A percentile compares a stretch with the other conserved stretches of the same genome.
phyloP scores from a whole-genome alignment of 306 rosid species.

The Boehmeria nivea region DNA sequence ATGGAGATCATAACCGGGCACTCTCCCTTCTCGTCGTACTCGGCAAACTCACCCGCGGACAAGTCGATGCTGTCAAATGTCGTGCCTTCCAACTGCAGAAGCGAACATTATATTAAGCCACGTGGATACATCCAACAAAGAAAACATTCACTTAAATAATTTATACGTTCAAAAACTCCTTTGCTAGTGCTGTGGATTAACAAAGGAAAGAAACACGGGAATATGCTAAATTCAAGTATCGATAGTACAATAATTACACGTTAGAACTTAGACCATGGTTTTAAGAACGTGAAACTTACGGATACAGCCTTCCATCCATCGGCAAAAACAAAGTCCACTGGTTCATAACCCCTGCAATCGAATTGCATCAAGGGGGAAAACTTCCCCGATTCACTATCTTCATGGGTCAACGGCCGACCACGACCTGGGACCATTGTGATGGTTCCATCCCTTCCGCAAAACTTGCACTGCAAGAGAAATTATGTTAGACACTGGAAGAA shows the following conservation, averaged over 20 bases:
- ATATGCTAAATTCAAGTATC: too few relatives aligned
- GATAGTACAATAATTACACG: too few relatives aligned
- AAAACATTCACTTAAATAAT: too few relatives aligned
- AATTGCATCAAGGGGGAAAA: constrained; percentile 67
- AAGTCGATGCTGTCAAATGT: constrained; percentile 68
- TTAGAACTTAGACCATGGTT: background rate
- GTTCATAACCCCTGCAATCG: constrained; percentile 84
- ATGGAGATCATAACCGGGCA: constrained; percentile 79
- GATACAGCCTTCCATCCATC: constrained; percentile 81
- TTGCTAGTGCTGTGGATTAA: background rate
- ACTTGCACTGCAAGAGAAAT: constrained; percentile 62
- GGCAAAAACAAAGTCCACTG: constrained; percentile 46
- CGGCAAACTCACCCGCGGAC: constrained; percentile 65
- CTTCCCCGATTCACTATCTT: constrained; percentile 52
- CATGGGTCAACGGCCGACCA: constrained; percentile 55
- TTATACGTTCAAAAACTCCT: too few relatives aligned
- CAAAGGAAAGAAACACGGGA: too few relatives aligned
- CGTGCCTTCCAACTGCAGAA: constrained; percentile 60
- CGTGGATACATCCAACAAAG: background rate
- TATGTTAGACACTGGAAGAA: constrained; percentile 16
- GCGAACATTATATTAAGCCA: constrained; percentile 9
- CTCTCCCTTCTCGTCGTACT: constrained; percentile 88
- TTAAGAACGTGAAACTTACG: constrained; percentile 40
- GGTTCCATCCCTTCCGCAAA: constrained; percentile 83
- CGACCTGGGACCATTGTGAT: constrained; percentile 68